These are phyloP conservation scores for Gyrodon lividus DNA, from an alignment of 768 basidiomycete genomes.

Conservation along the genomic window DNA sequence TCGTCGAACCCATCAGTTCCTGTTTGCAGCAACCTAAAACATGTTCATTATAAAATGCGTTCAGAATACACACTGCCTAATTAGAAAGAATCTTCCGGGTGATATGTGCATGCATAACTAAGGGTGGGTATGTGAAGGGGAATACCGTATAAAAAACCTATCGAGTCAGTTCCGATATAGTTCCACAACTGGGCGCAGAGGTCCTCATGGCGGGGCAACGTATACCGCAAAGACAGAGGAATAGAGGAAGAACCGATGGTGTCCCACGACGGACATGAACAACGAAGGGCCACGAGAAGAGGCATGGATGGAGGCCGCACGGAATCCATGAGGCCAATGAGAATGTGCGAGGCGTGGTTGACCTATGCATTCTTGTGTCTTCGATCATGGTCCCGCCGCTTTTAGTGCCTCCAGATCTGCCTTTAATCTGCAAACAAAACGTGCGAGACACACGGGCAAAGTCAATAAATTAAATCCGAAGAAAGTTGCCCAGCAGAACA, in stretches of 20 bases:
- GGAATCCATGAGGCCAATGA: constrained; percentile 36
- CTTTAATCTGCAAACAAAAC: constrained; percentile 54
- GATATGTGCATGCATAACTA: constrained; percentile 24
- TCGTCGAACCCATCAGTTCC: no score
- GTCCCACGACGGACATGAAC: constrained; percentile 16
- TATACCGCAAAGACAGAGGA: neutral
- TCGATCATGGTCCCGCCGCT: constrained; percentile 27
- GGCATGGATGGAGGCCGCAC: constrained; percentile 28
- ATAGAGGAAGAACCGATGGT: neutral
- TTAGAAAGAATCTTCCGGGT: constrained; percentile 15
- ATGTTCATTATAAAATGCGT: constrained; percentile 10
- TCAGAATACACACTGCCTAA: constrained; percentile 22
- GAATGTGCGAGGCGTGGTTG: constrained; percentile 4
- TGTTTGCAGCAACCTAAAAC: neutral
- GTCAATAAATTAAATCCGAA: constrained; percentile 40
- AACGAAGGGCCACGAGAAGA: constrained; percentile 21
- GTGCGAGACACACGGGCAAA: constrained; percentile 18
- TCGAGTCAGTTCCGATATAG: neutral
- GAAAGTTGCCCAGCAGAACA: constrained; percentile 13
- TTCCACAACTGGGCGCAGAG: neutral
- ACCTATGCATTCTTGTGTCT: constrained; percentile 6
- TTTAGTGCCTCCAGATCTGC: constrained; percentile 59
- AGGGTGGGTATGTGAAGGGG: constrained; percentile 26
- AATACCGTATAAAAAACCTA: constrained; percentile 29
- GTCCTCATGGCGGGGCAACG: neutral